Evolutionary conservation across 345 rosid species (phyloP).

Genomic region (Acer negundo): DNA sequence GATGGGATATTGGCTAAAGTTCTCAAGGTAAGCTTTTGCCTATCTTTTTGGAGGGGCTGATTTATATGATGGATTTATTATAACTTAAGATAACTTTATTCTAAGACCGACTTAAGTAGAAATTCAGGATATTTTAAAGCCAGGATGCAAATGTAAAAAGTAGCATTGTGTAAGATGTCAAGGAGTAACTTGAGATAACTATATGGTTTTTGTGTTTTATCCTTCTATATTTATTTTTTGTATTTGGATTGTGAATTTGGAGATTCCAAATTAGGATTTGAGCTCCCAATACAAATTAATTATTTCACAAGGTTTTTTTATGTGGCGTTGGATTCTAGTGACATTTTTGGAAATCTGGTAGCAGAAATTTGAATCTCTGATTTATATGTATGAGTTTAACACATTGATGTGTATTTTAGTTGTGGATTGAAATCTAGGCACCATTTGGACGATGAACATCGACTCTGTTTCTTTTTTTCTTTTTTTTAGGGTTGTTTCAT

Average conservation of each 20-base stretch:
- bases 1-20: constrained; percentile 85
- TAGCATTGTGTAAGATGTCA: background rate
- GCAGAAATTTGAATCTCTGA: too few species aligned
- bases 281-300: background rate
- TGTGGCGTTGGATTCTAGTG: too few species aligned
- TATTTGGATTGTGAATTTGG: background rate
- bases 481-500: background rate
- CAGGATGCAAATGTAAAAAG: background rate
- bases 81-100: constrained; percentile 1
- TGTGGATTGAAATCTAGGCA: background rate
- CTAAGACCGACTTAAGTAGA: background rate
- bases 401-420: background rate
- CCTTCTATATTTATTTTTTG: background rate
- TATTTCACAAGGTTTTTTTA: too few species aligned
- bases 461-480: background rate
- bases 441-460: background rate
- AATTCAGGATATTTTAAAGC: background rate
- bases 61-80: background rate
- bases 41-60: constrained; percentile 15
- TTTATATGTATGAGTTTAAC: too few species aligned
- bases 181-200: background rate
- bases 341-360: too few species aligned
- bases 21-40: constrained; percentile 63
- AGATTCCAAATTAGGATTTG: background rate
- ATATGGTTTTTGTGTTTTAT: background rate